Conservation (phyloP, 441 rosid genomes). For the Codiaeum variegatum region DNA sequence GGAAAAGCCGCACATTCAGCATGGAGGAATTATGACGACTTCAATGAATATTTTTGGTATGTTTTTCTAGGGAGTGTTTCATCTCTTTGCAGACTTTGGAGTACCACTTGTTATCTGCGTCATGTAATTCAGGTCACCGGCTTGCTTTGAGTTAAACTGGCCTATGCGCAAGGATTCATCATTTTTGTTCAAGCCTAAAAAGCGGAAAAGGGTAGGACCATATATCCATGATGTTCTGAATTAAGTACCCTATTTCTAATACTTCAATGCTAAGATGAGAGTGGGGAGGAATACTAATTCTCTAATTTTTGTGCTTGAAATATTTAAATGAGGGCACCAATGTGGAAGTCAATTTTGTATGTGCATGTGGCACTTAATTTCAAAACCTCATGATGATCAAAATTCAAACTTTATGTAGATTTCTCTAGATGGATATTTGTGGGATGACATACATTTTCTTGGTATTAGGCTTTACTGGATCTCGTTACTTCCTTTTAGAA, state of each 20-base stretch:
- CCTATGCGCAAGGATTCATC: constrained; percentile 62
- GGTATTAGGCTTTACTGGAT: not conserved
- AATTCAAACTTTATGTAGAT: not conserved
- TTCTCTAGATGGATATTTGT: not conserved
- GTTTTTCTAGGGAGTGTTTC: constrained; percentile 23
- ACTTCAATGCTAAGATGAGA: not conserved
- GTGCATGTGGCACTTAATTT: not conserved
- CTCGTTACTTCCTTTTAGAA: not conserved
- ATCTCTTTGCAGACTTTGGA: constrained; percentile 18
- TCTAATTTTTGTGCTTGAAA: not conserved
- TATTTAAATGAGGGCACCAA: not conserved
- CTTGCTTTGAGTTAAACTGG: constrained; percentile 91
- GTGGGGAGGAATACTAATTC: not conserved
- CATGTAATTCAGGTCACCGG: constrained; percentile 67
- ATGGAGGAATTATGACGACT: constrained; percentile 99
- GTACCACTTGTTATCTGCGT: constrained; percentile 24
- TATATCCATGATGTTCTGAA: not conserved
- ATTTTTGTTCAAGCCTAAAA: constrained; percentile 53
- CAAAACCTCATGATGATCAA: not conserved
- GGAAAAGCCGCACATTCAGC: constrained; percentile 98
- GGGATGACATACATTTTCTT: not conserved
- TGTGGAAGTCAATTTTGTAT: not conserved
- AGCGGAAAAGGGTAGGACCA: constrained; percentile 72
- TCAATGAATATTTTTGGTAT: constrained; percentile 98
- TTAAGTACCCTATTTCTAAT: not conserved